Evolutionary conservation across 2,329 filamentous ascomycete genomes (phyloP).

Genomic region (Epichloe typhina): DNA sequence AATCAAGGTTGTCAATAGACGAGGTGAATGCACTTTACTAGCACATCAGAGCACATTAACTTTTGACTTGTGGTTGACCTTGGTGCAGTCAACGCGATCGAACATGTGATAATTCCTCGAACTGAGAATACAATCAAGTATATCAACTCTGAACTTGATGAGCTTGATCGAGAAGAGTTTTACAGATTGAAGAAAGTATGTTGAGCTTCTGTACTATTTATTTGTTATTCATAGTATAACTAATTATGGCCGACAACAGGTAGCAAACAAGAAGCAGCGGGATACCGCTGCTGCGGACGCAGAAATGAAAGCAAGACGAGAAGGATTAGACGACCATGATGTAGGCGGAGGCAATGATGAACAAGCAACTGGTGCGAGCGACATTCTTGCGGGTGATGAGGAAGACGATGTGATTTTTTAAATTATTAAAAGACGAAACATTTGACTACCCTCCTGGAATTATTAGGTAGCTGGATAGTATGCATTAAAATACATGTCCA

Average conservation of each 20-base stretch:
- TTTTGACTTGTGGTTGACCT: constrained; percentile 3
- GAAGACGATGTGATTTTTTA: constrained; percentile 82
- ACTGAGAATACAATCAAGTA: constrained; percentile 99
- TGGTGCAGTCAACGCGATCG: constrained; percentile 73
- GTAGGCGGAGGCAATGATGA: constrained; percentile 23
- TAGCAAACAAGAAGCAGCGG: constrained; percentile 71
- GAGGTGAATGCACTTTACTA: constrained; percentile 43
- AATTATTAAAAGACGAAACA: background rate
- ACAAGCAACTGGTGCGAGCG: constrained; percentile 32
- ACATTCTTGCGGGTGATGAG: constrained; percentile 62
- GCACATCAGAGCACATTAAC: background rate
- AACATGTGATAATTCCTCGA: constrained; percentile 91
- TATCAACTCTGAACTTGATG: constrained; percentile 96
- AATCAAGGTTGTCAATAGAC: constrained; percentile 96
- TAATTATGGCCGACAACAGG: constrained; percentile 21
- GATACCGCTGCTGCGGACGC: constrained; percentile 60
- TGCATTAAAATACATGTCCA: background rate
- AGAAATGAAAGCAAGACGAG: constrained; percentile 62
- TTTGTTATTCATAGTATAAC: background rate
- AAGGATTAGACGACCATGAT: constrained; percentile 24
- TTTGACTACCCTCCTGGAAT: background rate
- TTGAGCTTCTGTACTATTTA: background rate
- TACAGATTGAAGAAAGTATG: constrained; percentile 80
- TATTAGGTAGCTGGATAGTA: background rate
- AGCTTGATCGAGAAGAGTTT: constrained; percentile 95